phyloP scores from a whole-genome alignment of 495 filamentous ascomycete species.

The Annulohypoxylon bovei region DNA sequence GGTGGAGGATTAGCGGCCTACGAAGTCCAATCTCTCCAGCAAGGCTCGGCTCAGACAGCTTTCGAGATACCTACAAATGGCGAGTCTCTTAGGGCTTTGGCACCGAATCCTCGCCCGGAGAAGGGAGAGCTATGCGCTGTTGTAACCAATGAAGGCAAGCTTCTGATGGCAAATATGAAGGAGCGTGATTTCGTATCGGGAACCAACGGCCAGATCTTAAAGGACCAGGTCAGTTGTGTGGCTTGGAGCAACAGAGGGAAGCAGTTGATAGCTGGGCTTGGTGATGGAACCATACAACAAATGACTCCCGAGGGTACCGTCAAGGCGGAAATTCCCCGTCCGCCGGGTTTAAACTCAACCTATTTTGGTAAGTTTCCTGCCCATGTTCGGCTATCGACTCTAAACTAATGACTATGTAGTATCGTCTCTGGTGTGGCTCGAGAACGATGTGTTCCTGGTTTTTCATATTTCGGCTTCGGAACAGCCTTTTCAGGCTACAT shows the following conservation, averaged over 20 bases:
- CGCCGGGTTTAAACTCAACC: conserved; percentile 70
- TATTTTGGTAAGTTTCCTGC: conserved; percentile 70
- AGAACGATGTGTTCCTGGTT: conserved; percentile 84
- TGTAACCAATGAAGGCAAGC: conserved; percentile 80
- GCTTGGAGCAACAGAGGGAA: conserved; percentile 95
- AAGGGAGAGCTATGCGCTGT: conserved; percentile 74
- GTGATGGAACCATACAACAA: conserved; percentile 81
- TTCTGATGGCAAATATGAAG: conserved; percentile 84
- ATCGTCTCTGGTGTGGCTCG: conserved; percentile 87
- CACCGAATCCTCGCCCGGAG: conserved; percentile 81
- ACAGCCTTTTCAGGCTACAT: conserved; percentile 68
- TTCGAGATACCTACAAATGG: conserved; percentile 83
- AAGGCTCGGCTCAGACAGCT: conserved; percentile 69
- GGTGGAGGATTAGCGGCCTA: conserved; percentile 88
- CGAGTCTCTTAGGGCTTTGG: conserved; percentile 74
- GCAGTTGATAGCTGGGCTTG: conserved; percentile 88
- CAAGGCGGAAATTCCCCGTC: conserved; percentile 81
- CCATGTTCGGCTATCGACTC: conserved; percentile 27
- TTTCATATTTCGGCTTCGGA: conserved; percentile 73
- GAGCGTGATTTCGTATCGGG: conserved; percentile 67
- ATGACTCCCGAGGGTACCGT: conserved; percentile 81
- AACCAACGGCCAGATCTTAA: conserved; percentile 71
- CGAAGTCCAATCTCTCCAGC: conserved; percentile 70
- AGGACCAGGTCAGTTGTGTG: conserved; percentile 80
- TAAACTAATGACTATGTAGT: conserved; percentile 60